Evolutionary conservation across 257 asterid genomes (phyloP), one percentile per base, ranked within the genome.

Genomic region (Salvia rosmarinus): DNA sequence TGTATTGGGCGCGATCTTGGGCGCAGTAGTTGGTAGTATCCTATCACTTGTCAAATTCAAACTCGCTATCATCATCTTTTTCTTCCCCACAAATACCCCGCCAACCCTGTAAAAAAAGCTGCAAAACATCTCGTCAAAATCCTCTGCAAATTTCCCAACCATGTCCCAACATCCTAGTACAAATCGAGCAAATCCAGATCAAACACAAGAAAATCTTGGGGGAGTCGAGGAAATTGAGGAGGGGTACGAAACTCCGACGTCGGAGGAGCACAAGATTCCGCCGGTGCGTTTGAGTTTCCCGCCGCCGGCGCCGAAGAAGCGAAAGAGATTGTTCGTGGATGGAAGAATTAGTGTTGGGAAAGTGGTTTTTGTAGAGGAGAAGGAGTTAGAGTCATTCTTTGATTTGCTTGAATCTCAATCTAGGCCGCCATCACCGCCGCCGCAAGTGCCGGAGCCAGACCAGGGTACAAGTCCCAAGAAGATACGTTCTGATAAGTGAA

Each of bases 221-320:
- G n/a, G n/a, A n/a, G n/a, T n/a, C n/a, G n/a, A n/a, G n/a, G 32
- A 17, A 0, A 59, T 14, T 2, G 78, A 76, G 0, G 81, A 77
- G 17, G 84, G 84, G 14, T 80, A 80, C 25, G 10, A 70, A 35
- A 81, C 85, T 51, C 85, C 85, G 44, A 70, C 82, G 13, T 70
- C 82, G 11, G 82, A 61, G 42, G 82, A 51, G 5, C 72, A 75
- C 73, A 74, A 2, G 32, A 81, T 81, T 55, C 85, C 82, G 6
- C 10, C n/a, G n/a, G n/a, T n/a, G n/a, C n/a, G n/a, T n/a, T 2
- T 5, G 12, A 23, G 68, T 68, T 1, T 64, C 63, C 77, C 80
- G 0, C 85, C 85, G 13, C 80, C 85, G 62, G 8, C 85, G 57
- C 80, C 82, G 2, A 81, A 16, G 54, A 75, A 63, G 67, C 51